phyloP scores from a whole-genome alignment of 2,329 filamentous ascomycete genomes.

The Sporothrix pseudoabietina region DNA sequence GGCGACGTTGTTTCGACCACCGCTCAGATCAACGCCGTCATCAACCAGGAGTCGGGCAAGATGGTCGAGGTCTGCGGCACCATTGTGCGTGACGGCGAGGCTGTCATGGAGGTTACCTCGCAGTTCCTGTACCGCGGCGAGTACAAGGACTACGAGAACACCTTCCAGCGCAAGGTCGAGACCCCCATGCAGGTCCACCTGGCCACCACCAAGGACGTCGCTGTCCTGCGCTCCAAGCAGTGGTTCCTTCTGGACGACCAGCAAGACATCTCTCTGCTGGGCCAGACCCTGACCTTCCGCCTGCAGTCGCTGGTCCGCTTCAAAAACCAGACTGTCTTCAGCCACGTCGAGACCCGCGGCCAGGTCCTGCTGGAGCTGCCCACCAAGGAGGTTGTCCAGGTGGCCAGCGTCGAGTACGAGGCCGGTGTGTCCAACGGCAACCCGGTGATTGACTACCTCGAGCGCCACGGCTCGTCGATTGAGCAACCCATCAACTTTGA shows the following conservation, averaged over 20 bases:
- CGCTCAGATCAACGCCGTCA: slow-evolving; percentile 93
- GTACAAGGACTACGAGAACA: slow-evolving; percentile 95
- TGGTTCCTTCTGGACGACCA: slow-evolving; percentile 86
- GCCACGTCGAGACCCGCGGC: slow-evolving; percentile 86
- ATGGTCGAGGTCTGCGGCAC: slow-evolving; percentile 99
- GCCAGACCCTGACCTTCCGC: slow-evolving; percentile 94
- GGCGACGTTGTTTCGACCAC: slow-evolving; percentile 90
- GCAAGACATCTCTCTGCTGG: slow-evolving; percentile 78
- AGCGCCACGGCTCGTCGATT: slow-evolving; percentile 86
- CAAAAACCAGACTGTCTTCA: slow-evolving; percentile 93
- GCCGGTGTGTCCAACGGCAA: slow-evolving; percentile 91
- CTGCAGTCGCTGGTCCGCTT: slow-evolving; percentile 88
- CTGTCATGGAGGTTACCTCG: slow-evolving; percentile 97
- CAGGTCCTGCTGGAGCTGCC: slow-evolving; percentile 92
- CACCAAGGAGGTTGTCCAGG: slow-evolving; percentile 95
- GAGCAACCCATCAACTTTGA: slow-evolving; percentile 97
- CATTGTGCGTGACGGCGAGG: slow-evolving; percentile 76
- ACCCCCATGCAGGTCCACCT: slow-evolving; percentile 93
- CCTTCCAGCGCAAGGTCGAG: slow-evolving; percentile 96
- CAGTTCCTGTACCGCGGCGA: slow-evolving; percentile 95
- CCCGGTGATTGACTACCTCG: slow-evolving; percentile 92
- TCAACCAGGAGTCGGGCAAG: slow-evolving; percentile 98
- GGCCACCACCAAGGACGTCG: slow-evolving; percentile 84
- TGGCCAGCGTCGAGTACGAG: slow-evolving; percentile 95
- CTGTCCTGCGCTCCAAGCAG: slow-evolving; percentile 92